A percentile compares a stretch with the other conserved stretches of the same genome.
phyloP scores from a whole-genome alignment of 805 yeast species.

The Lipomyces japonicus region DNA sequence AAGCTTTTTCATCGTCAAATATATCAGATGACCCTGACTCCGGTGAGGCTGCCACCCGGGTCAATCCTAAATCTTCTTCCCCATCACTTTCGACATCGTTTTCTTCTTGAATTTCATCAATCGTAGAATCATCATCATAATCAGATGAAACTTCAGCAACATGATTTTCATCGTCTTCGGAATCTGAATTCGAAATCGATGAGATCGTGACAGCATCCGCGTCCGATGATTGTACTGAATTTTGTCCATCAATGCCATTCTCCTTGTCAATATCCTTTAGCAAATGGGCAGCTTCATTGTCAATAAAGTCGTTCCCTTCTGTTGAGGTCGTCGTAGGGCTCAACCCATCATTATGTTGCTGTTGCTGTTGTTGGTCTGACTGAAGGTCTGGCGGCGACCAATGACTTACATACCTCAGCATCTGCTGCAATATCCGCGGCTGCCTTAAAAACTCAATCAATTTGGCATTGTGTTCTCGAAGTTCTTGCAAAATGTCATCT shows the following conservation, averaged over 20 bases:
- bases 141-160: constrained; percentile 21
- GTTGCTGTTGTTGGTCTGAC: constrained; percentile 22
- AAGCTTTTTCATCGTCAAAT: constrained; percentile 35
- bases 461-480: constrained; percentile 66
- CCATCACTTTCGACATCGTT: constrained; percentile 13
- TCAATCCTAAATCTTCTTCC: constrained; percentile 26
- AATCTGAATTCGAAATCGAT: not conserved
- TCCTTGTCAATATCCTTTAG: not conserved
- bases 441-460: constrained; percentile 75
- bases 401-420: constrained; percentile 58
- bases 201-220: not conserved
- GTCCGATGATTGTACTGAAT: not conserved
- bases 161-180: constrained; percentile 4
- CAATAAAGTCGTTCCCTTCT: not conserved
- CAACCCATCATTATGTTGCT: not conserved
- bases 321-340: not conserved
- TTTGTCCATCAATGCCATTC: not conserved
- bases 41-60: constrained; percentile 29
- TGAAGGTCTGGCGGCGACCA: constrained; percentile 16
- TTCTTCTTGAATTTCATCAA: constrained; percentile 30
- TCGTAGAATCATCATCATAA: constrained; percentile 29
- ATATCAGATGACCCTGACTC: constrained; percentile 25
- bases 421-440: constrained; percentile 64
- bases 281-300: not conserved
- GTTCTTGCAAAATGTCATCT: constrained; percentile 67